Evolutionary conservation across 2,329 filamentous ascomycete species (phyloP).

Genomic region (Colletotrichum tropicicola): DNA sequence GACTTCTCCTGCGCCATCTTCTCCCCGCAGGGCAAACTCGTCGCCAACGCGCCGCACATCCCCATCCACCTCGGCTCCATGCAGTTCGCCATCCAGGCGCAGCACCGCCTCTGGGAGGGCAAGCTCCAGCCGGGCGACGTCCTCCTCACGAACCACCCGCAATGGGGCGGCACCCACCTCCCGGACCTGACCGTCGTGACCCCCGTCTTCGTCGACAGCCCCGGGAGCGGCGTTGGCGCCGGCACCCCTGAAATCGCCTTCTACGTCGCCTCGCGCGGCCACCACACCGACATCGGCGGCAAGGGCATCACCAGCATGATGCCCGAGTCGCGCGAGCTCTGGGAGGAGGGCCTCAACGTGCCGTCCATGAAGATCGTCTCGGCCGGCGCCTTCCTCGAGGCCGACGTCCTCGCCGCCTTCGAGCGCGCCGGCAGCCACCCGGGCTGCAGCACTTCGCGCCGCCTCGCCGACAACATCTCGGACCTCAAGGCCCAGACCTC

Average conservation of each 20-base stretch:
- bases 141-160: slow-evolving; percentile 49
- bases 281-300: slow-evolving; percentile 50
- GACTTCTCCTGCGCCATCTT: slow-evolving; percentile 55
- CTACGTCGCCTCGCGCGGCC: slow-evolving; percentile 49
- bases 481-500: slow-evolving; percentile 55
- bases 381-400: slow-evolving; percentile 44
- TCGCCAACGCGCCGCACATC: slow-evolving; percentile 51
- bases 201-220: slow-evolving; percentile 42
- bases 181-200: slow-evolving; percentile 53
- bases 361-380: slow-evolving; percentile 48
- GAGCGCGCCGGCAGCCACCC: slow-evolving; percentile 44
- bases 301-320: slow-evolving; percentile 50
- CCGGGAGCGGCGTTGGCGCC: not conserved
- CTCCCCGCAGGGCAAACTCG: slow-evolving; percentile 48
- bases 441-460: slow-evolving; percentile 46
- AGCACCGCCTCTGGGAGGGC: slow-evolving; percentile 43
- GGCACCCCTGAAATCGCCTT: slow-evolving; percentile 39
- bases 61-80: slow-evolving; percentile 53
- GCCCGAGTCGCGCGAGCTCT: slow-evolving; percentile 49
- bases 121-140: slow-evolving; percentile 49
- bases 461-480: slow-evolving; percentile 51
- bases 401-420: slow-evolving; percentile 40
- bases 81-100: slow-evolving; percentile 49
- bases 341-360: slow-evolving; percentile 53
- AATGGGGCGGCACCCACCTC: slow-evolving; percentile 48